These are phyloP conservation scores for Sporisorium exsertum DNA, from an alignment of 1,284 basidiomycete genomes.

Conservation along the genomic window DNA sequence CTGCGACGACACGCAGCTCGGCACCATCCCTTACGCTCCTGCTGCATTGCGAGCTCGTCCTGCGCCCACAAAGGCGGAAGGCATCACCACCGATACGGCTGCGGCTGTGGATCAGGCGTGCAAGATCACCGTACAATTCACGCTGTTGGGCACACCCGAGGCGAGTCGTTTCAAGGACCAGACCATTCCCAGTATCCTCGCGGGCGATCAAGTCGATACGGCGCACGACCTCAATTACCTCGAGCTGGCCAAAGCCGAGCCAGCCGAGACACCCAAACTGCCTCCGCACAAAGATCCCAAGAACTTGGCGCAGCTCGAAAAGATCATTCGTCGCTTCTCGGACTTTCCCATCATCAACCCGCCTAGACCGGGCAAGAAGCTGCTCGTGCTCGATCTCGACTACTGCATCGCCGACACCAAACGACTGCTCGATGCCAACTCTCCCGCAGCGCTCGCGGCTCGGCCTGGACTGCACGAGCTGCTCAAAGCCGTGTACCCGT, in stretches of 20 bases:
- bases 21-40: conserved; percentile 42
- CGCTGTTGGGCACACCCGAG: conserved; percentile 59
- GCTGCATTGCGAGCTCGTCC: conserved; percentile 37
- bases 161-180: conserved; percentile 75
- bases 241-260: conserved; percentile 20
- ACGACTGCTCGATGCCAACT: conserved; percentile 77
- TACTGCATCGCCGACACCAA: conserved; percentile 72
- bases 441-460: conserved; percentile 81
- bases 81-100: conserved; percentile 25
- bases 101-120: conserved; percentile 27
- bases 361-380: conserved; percentile 71
- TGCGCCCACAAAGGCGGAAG: conserved; percentile 9
- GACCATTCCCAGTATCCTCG: conserved; percentile 63
- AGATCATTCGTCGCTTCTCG: conserved; percentile 54
- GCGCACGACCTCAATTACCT: conserved; percentile 46
- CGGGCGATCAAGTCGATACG: conserved; percentile 28
- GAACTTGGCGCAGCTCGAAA: conserved; percentile 48
- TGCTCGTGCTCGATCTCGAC: conserved; percentile 87
- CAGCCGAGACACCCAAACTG: conserved; percentile 12
- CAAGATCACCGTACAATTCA: conserved; percentile 49
- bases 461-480: conserved; percentile 86
- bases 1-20: conserved; percentile 64
- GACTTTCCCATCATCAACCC: conserved; percentile 55
- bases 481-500: conserved; percentile 65
- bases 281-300: conserved; percentile 37